These are phyloP conservation scores for Chalciporus pseudorubinellus DNA, from an alignment of 768 basidiomycete genomes.

Conservation along the genomic window DNA sequence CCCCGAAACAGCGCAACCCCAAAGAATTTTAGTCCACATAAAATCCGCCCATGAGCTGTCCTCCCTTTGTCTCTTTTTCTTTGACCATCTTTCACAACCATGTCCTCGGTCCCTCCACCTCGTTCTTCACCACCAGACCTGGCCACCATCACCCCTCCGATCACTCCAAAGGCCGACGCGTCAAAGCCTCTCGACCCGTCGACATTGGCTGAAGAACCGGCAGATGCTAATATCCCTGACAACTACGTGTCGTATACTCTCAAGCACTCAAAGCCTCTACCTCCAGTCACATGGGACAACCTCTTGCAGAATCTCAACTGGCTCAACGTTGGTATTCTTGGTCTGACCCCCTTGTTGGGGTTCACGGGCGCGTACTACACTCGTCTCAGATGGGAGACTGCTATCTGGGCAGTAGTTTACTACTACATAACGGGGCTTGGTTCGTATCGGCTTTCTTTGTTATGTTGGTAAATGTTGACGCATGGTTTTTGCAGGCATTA, in stretches of 20 bases:
- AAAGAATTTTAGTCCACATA: slow-evolving; percentile 34
- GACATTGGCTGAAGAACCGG: slow-evolving; percentile 26
- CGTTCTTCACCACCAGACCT: slow-evolving; percentile 15
- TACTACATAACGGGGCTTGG: slow-evolving; percentile 84
- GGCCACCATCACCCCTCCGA: slow-evolving; percentile 10
- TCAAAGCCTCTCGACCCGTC: slow-evolving; percentile 1
- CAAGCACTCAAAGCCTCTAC: slow-evolving; percentile 62
- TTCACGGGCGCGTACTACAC: slow-evolving; percentile 70
- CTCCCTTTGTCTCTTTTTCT: slow-evolving; percentile 13
- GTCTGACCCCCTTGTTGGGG: slow-evolving; percentile 69
- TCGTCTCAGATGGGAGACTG: slow-evolving; percentile 69
- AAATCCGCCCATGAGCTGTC: slow-evolving; percentile 13
- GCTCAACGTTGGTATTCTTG: slow-evolving; percentile 72
- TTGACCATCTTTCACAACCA: slow-evolving; percentile 23
- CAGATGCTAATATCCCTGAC: slow-evolving; percentile 67
- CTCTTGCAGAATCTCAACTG: slow-evolving; percentile 66
- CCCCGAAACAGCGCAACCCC: slow-evolving; percentile 29
- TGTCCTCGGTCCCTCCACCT: slow-evolving; percentile 28
- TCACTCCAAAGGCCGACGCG: slow-evolving; percentile 5
- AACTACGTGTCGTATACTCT: slow-evolving; percentile 81
- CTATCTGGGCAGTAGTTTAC: slow-evolving; percentile 61
- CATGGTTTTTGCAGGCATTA: slow-evolving; percentile 56
- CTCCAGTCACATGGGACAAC: slow-evolving; percentile 64
- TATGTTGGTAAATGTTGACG: slow-evolving; percentile 26
- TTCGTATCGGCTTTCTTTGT: slow-evolving; percentile 43